Conservation (phyloP, 148 eudicot species). For the Gaultheria prostrata region DNA sequence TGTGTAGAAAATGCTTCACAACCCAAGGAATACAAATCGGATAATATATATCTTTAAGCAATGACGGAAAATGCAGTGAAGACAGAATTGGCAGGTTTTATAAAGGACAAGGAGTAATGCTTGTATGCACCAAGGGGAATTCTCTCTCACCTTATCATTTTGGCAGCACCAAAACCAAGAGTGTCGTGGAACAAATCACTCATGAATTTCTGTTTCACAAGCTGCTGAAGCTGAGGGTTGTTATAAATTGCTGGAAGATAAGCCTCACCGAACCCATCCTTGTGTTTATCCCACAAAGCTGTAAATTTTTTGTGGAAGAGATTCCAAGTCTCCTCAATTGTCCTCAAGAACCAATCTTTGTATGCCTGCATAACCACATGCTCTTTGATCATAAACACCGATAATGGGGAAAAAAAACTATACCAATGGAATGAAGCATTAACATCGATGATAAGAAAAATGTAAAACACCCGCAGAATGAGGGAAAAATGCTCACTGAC, state of each 20-base stretch:
- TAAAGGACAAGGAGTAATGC: background rate
- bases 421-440: background rate
- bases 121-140: background rate
- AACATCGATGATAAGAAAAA: background rate
- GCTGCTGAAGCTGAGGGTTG: constrained; percentile 56
- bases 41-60: background rate
- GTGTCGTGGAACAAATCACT: constrained; percentile 72
- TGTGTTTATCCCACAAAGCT: constrained; percentile 80
- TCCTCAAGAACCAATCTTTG: constrained; percentile 69
- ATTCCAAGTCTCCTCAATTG: constrained; percentile 78
- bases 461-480: background rate
- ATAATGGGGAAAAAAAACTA: background rate
- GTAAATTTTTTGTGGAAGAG: constrained; percentile 65
- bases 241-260: constrained; percentile 82
- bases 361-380: constrained; percentile 46
- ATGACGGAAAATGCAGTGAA: background rate
- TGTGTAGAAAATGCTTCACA: background rate
- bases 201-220: constrained; percentile 60
- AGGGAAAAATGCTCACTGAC: background rate
- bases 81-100: background rate
- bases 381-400: background rate
- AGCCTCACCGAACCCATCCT: constrained; percentile 85
- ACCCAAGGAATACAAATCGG: background rate
- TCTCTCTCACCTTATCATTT: constrained; percentile 73
- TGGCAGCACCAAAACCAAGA: constrained; percentile 93